These are phyloP conservation scores for Limtongozyma cylindracea DNA, from an alignment of 805 yeast genomes.

Conservation along the genomic window DNA sequence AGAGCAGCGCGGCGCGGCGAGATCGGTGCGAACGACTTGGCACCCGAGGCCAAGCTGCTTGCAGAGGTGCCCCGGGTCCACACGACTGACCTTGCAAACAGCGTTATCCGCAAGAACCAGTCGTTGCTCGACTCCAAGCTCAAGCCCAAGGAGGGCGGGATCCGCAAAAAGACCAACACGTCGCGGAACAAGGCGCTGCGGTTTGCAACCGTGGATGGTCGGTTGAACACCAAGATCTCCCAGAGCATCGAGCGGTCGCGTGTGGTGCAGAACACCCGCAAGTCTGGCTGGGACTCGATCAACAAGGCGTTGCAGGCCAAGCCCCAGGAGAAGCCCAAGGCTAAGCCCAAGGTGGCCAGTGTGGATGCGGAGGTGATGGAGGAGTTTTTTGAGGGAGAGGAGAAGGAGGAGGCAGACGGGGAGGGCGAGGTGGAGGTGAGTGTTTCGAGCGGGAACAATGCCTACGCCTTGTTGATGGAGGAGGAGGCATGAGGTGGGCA, in stretches of 20 bases:
- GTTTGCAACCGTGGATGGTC: conserved; percentile 24
- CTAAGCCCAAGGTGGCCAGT: conserved; percentile 8
- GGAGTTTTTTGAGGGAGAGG: too few relatives aligned
- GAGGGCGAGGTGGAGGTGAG: too few relatives aligned
- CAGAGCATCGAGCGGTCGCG: conserved; percentile 40
- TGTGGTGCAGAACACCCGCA: conserved; percentile 33
- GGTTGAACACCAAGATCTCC: conserved; percentile 32
- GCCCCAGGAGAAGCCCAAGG: conserved; percentile 11
- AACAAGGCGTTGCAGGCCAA: conserved; percentile 15
- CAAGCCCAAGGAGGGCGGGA: conserved; percentile 11
- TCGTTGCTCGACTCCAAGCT: conserved; percentile 29
- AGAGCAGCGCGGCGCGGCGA: conserved; percentile 60
- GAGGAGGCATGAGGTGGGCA: too few relatives aligned
- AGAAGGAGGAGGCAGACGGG: too few relatives aligned
- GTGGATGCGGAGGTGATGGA: conserved; percentile 2
- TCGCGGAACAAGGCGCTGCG: conserved; percentile 16
- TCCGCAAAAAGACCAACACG: conserved; percentile 8
- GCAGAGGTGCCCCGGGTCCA: conserved; percentile 30
- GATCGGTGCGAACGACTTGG: conserved; percentile 12
- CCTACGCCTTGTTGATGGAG: too few relatives aligned
- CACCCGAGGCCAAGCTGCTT: conserved; percentile 21
- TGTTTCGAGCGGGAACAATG: too few relatives aligned
- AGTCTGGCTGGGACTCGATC: conserved; percentile 49
- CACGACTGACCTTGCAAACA: conserved; percentile 30
- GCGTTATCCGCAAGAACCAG: conserved; percentile 48